Conservation (phyloP, 768 basidiomycete genomes). For the Leccinum uliginosum region DNA sequence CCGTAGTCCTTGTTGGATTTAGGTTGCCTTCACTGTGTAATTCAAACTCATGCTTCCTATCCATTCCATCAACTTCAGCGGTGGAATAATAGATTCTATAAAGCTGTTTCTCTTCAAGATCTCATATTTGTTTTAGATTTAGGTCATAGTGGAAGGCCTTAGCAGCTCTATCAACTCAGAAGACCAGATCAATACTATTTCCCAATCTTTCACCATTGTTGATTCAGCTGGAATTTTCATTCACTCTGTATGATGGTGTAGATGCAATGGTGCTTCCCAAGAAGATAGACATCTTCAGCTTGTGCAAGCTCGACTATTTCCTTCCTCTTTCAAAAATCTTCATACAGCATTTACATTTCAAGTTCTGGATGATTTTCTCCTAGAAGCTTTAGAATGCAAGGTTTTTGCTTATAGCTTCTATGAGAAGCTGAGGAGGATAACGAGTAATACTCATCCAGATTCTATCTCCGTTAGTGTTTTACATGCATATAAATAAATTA, state of each 20-base stretch:
- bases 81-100: not conserved
- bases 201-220: no score
- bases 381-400: not conserved
- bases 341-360: conserved; percentile 20
- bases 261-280: not conserved
- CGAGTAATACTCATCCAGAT: not conserved
- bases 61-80: not conserved
- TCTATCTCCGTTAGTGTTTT: not conserved
- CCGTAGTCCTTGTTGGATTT: no score
- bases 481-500: not conserved
- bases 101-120: not conserved
- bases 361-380: conserved; percentile 17
- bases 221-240: not conserved
- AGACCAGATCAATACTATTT: no score
- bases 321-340: conserved; percentile 9
- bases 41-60: not conserved
- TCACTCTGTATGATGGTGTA: not conserved
- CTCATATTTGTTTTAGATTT: not conserved
- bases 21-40: not conserved
- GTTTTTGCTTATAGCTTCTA: not conserved
- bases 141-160: not conserved
- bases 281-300: not conserved
- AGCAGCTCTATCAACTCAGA: not conserved
- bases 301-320: not conserved
- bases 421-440: not conserved